Base-by-base conservation (phyloP, 148 eudicot species). In the Beta vulgaris region DNA sequence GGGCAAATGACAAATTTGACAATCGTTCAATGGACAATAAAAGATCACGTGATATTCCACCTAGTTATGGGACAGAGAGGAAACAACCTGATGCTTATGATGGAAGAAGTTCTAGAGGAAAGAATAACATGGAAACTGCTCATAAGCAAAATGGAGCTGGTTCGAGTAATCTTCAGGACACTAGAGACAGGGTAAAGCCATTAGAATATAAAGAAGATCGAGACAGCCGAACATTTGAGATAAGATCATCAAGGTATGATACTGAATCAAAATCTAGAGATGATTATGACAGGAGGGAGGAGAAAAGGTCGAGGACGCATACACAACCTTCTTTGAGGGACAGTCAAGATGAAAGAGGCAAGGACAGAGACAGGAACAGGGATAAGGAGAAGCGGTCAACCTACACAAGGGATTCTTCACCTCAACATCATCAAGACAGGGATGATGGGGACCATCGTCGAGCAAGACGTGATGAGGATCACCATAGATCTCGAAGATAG, bases 1-100 rank as follows among this genome's bases (percentile, higher is more conserved):
- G 89, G 91, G 85, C 73, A 39, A 82, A 87, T 69, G 92, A 88
- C 75, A 91, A 76, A 82, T 86, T 77, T 75, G 85, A 82, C 39
- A 84, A 74, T 65, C 80, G 82, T n/a, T 37, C 58, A 58, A 84
- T 70, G 37, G 71, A 77, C 59, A 84, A 77, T 42, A 86, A 76
- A 82, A 79, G 76, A 73, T 44, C 82, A 51, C 59, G 58, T 43
- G 73, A 65, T 59, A 72, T 67, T 62, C 81, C 72, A 23, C 69
- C 77, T 7, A 76, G 69, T 77, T 83, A 71, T 44, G 80, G 65
- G 46, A 36, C 70, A 28, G 82, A 70, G 53, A 61, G 76, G 51
- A 80, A 42, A 55, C 76, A 60, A 69, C 66, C 61, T 37, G 76
- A 79, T 68, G 82, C 84, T 58, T 34, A 69, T 80, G 86, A 82